Conservation (phyloP, 2,329 filamentous ascomycete genomes). For the Cyclaneusma minus region DNA sequence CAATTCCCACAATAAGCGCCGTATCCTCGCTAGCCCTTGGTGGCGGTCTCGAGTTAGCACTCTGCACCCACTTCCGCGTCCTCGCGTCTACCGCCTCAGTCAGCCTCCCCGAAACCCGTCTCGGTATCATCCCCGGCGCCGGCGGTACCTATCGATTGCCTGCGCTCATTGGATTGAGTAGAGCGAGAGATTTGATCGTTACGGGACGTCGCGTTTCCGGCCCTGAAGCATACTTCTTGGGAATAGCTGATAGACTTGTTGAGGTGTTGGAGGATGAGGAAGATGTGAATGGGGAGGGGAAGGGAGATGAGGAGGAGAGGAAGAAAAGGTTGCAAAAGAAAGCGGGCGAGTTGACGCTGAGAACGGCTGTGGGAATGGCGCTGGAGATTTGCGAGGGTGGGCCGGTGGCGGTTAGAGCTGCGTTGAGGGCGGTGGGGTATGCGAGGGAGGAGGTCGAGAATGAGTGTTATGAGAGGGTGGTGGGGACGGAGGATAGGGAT, state of each 20-base stretch:
- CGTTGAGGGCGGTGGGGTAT: conserved; percentile 61
- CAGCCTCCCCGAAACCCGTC: conserved; percentile 76
- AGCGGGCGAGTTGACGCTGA: conserved; percentile 53
- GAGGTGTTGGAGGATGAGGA: conserved; percentile 49
- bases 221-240: conserved; percentile 80
- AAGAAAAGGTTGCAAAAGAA: conserved; percentile 31
- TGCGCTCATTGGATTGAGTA: conserved; percentile 58
- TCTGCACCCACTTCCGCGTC: conserved; percentile 80
- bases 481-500: conserved; percentile 70
- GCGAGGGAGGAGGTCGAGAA: conserved; percentile 68
- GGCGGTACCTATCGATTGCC: conserved; percentile 85
- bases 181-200: conserved; percentile 80
- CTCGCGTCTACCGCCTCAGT: conserved; percentile 65
- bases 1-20: conserved; percentile 79
- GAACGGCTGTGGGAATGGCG: conserved; percentile 65
- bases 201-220: conserved; percentile 77
- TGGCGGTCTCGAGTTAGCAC: conserved; percentile 82
- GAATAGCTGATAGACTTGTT: conserved; percentile 78
- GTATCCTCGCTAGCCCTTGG: conserved; percentile 78
- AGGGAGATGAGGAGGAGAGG: conserved; percentile 21
- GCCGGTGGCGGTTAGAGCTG: conserved; percentile 67
- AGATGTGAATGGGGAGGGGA: conserved; percentile 26
- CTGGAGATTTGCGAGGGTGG: conserved; percentile 80
- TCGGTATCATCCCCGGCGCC: conserved; percentile 89
- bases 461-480: conserved; percentile 68